Base-by-base conservation (phyloP, 2,329 filamentous ascomycete genomes). In the Talaromyces atroroseus region DNA sequence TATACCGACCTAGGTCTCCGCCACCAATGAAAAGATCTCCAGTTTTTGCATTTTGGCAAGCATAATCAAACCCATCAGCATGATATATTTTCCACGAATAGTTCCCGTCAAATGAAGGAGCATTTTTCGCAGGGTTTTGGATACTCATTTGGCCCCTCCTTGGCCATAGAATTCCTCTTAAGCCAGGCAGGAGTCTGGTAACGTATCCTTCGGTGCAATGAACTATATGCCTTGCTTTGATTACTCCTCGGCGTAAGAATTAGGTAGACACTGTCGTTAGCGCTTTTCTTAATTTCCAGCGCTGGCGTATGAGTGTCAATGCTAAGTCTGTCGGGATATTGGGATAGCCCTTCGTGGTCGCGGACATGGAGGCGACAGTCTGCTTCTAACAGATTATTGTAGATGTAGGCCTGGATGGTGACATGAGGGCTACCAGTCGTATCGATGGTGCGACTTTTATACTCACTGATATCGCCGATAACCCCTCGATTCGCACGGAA, bases 231-330 rank as follows among this genome's bases (percentile, higher is more conserved):
- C 8, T 21, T 2, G 32, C 29, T 14, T 18, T 21, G 2, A 51
- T 18, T 2, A 18, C 18, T 11, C 49, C 49, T 23, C 49, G 48
- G 48, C 4, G 48, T 50, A 11, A 11, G 2, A 23, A 51, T 18
- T 12, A 24, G 32, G 21, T 54, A 56, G 5, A 54, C 49, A 11
- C 23, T 23, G 20, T 24, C 45, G 42, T 60, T n/a, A 23, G 10
- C 58, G 16, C 3, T 12, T 23, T 46, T 26, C 21, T 24, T 23
- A 16, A 65, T 60, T 12, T 52, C 45, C 2, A 59, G 60, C 7
- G 58, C 64, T 2, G 58, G 29, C 0, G 64, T 66, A 14, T 63
- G 54, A 10, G 64, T 64, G 36, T 66, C 63, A 10, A 66, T 58
- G 5, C 60, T 57, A 6, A 66, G 49, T 14, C 60, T 53, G 18